Evolutionary conservation across 164 flowering plant genomes (phyloP).

Genomic region (Stephania cephalantha): DNA sequence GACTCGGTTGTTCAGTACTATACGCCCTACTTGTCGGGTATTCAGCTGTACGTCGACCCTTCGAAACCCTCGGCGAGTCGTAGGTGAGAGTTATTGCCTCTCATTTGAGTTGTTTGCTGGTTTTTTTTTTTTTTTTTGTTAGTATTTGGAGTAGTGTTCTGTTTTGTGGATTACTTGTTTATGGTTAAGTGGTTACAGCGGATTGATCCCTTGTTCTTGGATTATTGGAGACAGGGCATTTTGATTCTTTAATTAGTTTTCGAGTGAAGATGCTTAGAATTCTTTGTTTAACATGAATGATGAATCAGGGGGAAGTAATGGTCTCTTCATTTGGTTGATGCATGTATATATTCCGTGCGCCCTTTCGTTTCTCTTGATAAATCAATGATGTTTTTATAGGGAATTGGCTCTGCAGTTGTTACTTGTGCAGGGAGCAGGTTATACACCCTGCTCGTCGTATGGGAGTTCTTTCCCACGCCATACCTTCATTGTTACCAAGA

Average conservation of each 20-base stretch:
- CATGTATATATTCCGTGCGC: background rate
- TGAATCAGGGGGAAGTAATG: background rate
- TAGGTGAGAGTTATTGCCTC: constrained; percentile 30
- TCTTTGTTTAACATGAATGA: background rate
- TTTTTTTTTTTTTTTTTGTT: too few relatives aligned
- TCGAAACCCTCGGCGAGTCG: constrained; percentile 20
- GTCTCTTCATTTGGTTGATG: background rate
- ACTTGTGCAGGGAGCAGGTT: too few relatives aligned
- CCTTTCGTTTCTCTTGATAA: background rate
- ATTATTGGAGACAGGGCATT: background rate
- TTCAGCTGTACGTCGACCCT: constrained; percentile 60
- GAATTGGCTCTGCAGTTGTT: too few relatives aligned
- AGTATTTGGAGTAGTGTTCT: background rate
- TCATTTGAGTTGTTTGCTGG: background rate
- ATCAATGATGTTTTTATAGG: background rate
- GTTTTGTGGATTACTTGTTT: background rate
- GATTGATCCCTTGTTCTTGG: background rate
- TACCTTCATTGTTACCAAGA: too few relatives aligned
- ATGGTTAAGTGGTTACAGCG: background rate
- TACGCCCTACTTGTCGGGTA: constrained; percentile 65
- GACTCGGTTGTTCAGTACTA: constrained; percentile 60
- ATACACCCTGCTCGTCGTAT: too few relatives aligned
- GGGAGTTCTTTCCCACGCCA: too few relatives aligned
- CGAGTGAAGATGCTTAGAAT: background rate
- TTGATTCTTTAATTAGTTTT: background rate